These are phyloP conservation scores for Penicillium sp. DNA, from an alignment of 2,329 filamentous ascomycete species.

Conservation along the genomic window DNA sequence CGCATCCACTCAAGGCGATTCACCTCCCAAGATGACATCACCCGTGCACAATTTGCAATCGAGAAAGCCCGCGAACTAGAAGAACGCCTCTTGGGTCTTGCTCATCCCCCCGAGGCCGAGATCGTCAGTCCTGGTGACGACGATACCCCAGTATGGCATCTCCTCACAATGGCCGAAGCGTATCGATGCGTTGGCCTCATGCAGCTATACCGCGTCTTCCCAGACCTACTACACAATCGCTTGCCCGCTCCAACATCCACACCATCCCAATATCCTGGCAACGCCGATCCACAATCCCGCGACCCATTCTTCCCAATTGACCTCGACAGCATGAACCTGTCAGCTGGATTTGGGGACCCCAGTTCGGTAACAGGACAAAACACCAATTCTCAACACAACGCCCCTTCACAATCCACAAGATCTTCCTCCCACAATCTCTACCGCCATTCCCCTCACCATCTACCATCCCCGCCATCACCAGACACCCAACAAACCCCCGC, in stretches of 20 bases:
- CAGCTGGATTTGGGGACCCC: constrained; percentile 17
- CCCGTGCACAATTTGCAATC: constrained; percentile 35
- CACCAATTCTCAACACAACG: background rate
- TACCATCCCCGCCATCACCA: constrained; percentile 3
- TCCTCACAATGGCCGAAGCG: constrained; percentile 53
- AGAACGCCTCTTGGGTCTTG: constrained; percentile 46
- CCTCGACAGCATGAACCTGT: constrained; percentile 23
- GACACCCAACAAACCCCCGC: background rate
- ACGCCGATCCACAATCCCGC: constrained; percentile 2
- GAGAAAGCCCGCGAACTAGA: constrained; percentile 44
- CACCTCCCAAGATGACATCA: constrained; percentile 38
- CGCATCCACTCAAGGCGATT: constrained; percentile 36
- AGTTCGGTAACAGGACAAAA: background rate
- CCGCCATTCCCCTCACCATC: constrained; percentile 16
- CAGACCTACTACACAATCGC: constrained; percentile 49
- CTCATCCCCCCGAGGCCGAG: constrained; percentile 48
- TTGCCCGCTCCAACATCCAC: constrained; percentile 26
- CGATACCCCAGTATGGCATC: constrained; percentile 53
- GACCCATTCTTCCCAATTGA: constrained; percentile 26
- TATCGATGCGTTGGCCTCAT: constrained; percentile 54
- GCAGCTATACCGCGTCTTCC: constrained; percentile 56
- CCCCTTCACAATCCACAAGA: constrained; percentile 1
- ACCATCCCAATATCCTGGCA: background rate
- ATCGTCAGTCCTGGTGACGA: constrained; percentile 53
- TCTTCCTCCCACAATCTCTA: constrained; percentile 11